Percentiles rank a stretch among this genome's conserved stretches.
phyloP scores from a whole-genome alignment of 805 yeast genomes.

The Candida qinlingensis region DNA sequence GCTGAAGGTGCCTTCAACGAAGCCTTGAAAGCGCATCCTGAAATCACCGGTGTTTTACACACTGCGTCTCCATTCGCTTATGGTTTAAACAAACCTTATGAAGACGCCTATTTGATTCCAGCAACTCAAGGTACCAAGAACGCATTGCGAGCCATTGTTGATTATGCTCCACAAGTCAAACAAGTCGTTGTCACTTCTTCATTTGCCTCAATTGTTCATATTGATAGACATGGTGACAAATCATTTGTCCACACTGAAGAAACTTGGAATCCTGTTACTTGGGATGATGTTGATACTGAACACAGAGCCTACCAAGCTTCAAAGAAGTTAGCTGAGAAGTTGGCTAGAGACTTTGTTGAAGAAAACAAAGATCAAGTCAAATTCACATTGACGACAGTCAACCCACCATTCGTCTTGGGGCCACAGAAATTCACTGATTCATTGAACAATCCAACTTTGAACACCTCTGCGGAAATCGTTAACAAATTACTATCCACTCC shows the following conservation, averaged over 20 bases:
- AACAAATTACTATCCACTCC: conserved; percentile 27
- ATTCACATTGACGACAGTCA: conserved; percentile 42
- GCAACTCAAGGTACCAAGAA: conserved; percentile 51
- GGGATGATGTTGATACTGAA: conserved; percentile 24
- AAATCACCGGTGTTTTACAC: conserved; percentile 50
- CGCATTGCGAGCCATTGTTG: conserved; percentile 42
- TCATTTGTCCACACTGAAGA: conserved; percentile 37
- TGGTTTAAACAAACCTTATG: conserved; percentile 36
- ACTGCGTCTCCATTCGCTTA: conserved; percentile 56
- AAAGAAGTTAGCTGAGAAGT: conserved; percentile 55
- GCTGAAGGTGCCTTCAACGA: conserved; percentile 39
- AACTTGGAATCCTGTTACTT: conserved; percentile 49
- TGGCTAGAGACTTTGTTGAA: conserved; percentile 50
- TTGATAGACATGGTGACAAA: conserved; percentile 31
- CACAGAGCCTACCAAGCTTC: conserved; percentile 49
- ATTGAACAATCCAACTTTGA: conserved; percentile 34
- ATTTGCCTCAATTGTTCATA: conserved; percentile 39
- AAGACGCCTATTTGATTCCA: conserved; percentile 47
- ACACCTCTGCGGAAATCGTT: conserved; percentile 37
- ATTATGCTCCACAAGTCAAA: conserved; percentile 36
- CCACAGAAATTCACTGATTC: conserved; percentile 49
- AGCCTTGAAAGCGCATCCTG: conserved; percentile 41
- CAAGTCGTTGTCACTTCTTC: conserved; percentile 50
- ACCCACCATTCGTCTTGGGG: conserved; percentile 56
- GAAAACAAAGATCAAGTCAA: conserved; percentile 26